Conservation (phyloP, 2,329 filamentous ascomycete species). For the Fusarium scirpi region DNA sequence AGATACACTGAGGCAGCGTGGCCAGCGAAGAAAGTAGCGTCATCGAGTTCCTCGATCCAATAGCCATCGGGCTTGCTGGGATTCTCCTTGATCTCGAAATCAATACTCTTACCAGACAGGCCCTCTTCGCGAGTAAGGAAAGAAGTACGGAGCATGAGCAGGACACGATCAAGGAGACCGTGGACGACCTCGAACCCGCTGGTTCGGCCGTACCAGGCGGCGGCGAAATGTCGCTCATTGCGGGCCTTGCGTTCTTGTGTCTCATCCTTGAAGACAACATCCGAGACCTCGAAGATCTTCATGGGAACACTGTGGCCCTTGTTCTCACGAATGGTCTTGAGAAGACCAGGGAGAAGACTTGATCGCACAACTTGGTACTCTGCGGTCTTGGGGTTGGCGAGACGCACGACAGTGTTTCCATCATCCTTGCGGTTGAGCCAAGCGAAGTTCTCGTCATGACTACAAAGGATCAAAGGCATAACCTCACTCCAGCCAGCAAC, state of each 20-base stretch:
- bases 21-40: slow-evolving; percentile 91
- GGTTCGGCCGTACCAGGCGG: slow-evolving; percentile 93
- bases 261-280: slow-evolving; percentile 91
- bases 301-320: slow-evolving; percentile 89
- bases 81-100: slow-evolving; percentile 66
- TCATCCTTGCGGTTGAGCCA: slow-evolving; percentile 94
- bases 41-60: slow-evolving; percentile 93
- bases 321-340: slow-evolving; percentile 96
- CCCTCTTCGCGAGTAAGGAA: slow-evolving; percentile 84
- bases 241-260: slow-evolving; percentile 84
- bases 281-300: slow-evolving; percentile 91
- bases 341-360: slow-evolving; percentile 83
- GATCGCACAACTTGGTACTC: slow-evolving; percentile 96
- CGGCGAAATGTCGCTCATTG: slow-evolving; percentile 96
- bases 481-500: slow-evolving; percentile 98
- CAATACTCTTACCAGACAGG: slow-evolving; percentile 62
- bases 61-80: slow-evolving; percentile 77
- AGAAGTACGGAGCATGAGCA: slow-evolving; percentile 88
- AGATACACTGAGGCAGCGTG: slow-evolving; percentile 89
- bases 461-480: slow-evolving; percentile 95
- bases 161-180: slow-evolving; percentile 89
- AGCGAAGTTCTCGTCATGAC: slow-evolving; percentile 96
- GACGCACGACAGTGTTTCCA: slow-evolving; percentile 82
- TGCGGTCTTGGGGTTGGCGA: slow-evolving; percentile 91
- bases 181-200: slow-evolving; percentile 97